Evolutionary conservation across 2,329 filamentous ascomycete species (phyloP), one percentile per base, ranked within the genome.

Genomic region (Colletotrichum euphorbiae): DNA sequence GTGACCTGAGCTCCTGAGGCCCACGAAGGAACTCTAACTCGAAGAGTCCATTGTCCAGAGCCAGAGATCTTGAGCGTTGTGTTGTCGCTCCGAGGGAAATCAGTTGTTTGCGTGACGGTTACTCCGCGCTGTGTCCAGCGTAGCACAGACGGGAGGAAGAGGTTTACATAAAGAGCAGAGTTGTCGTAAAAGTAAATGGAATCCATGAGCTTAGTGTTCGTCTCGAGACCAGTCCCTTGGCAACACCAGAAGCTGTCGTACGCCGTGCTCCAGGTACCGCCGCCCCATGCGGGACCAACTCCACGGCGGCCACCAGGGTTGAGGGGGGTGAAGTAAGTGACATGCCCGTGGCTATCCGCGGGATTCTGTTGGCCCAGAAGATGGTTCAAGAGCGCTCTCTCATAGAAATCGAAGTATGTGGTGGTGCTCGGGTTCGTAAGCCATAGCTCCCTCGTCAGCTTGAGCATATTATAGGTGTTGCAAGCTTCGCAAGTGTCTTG

Each of bases 391-490:
- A 86, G 71, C 0, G 83, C 81, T 3, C 78, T 78, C 75, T 87
- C 85, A 72, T 86, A 87, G 71, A 79, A 87, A 74, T 87, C 84
- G 69, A 87, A 85, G 73, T 86, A 86, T 1, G 75, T 73, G 3
- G 80, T 73, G 17, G 75, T 75, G 0, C 70, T 74, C 0, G 83
- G 82, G 31, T 83, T 76, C 36, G 81, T 73, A 1, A 78, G 74
- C 81, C 81, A 87, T 4, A 87, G 77, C 62, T 86, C 83, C 1
- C 83, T 79, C 0, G 85, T 85, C 40, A 87, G 74, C 72, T 86
- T 86, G 51, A 87, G 81, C 85, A 87, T 87, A 71, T 87, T 87
- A 73, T 86, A 86, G 0, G 83, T 84, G 73, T 87, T 86, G 75
- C 85, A 87, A 2, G 79, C 79, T 74, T 87, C 85, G 50, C 79